These are phyloP conservation scores for Letharia lupina DNA, from an alignment of 495 filamentous ascomycete species.

Conservation along the genomic window DNA sequence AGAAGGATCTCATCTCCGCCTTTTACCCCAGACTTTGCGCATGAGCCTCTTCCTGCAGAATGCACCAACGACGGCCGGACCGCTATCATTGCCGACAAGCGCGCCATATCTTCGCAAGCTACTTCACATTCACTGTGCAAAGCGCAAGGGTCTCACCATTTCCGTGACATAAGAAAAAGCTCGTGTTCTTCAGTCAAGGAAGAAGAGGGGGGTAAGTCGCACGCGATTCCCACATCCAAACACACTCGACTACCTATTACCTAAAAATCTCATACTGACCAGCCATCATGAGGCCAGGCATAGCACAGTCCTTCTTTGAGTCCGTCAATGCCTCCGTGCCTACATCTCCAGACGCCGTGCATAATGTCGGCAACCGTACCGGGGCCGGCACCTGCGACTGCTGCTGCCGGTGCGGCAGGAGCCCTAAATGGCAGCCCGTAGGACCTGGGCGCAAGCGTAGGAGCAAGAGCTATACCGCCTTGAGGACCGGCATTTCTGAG, in stretches of 20 bases:
- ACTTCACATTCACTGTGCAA: conserved; percentile 1
- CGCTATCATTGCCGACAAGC: conserved; percentile 27
- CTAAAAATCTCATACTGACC: conserved; percentile 19
- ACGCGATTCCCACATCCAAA: conserved; percentile 2
- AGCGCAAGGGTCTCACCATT: conserved; percentile 15
- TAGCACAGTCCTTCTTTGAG: conserved; percentile 65
- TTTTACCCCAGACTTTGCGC: conserved; percentile 27
- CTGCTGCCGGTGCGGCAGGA: conserved; percentile 64
- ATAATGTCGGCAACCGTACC: conserved; percentile 23
- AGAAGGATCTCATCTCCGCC: conserved; percentile 15
- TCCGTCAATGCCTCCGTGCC: conserved; percentile 54
- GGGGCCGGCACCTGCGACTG: conserved; percentile 47
- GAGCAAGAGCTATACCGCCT: conserved; percentile 65
- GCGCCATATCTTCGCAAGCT: conserved; percentile 17
- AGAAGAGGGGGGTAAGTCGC: conserved; percentile 22
- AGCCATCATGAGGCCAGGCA: conserved; percentile 34
- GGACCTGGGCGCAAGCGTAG: conserved; percentile 54
- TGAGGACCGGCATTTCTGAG: conserved; percentile 43
- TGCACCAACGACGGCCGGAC: conserved; percentile 17
- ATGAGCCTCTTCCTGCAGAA: conserved; percentile 23
- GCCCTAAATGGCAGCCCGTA: conserved; percentile 60
- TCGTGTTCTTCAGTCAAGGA: conserved; percentile 25
- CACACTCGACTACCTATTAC: conserved; percentile 13
- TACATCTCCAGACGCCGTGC: conserved; percentile 37
- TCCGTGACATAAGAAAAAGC: conserved; percentile 18